Conservation (phyloP, 176 grass and related monocot species). For the Musa beccarii region DNA sequence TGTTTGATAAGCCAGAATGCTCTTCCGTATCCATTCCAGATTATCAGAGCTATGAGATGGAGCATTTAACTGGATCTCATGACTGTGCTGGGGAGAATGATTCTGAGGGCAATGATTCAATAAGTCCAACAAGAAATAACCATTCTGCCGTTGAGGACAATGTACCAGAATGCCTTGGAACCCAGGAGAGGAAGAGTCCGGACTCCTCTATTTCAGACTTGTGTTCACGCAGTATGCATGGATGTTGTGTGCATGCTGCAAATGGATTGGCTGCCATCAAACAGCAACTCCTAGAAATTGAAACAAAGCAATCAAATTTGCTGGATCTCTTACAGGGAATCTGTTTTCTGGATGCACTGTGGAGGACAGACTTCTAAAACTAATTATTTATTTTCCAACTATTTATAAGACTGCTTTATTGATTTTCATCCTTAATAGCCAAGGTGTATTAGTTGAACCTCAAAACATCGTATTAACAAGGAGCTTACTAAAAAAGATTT, state of each 20-base stretch:
- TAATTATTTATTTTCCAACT: too few relatives aligned
- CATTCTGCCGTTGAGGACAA: background rate
- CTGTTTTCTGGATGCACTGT: background rate
- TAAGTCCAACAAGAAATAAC: constrained; percentile 16
- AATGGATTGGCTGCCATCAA: constrained; percentile 70
- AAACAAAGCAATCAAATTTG: constrained; percentile 64
- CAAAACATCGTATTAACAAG: too few relatives aligned
- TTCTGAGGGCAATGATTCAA: constrained; percentile 18
- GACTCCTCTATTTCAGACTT: constrained; percentile 59
- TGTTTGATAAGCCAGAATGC: constrained; percentile 54
- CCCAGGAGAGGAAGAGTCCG: constrained; percentile 35
- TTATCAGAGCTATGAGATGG: constrained; percentile 67
- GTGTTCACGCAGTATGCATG: constrained; percentile 43
- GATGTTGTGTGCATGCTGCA: constrained; percentile 55
- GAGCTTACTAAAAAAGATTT: too few relatives aligned
- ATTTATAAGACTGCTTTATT: too few relatives aligned
- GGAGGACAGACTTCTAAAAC: too few relatives aligned
- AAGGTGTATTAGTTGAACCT: too few relatives aligned
- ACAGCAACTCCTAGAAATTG: constrained; percentile 82
- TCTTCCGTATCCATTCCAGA: constrained; percentile 57
- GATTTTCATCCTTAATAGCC: too few relatives aligned
- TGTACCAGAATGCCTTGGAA: constrained; percentile 22
- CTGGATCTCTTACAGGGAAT: constrained; percentile 72
- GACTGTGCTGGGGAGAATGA: constrained; percentile 32
- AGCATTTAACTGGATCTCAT: constrained; percentile 43